Evolutionary conservation across 2,329 filamentous ascomycete species (phyloP), one percentile per base, ranked within the genome.

Genomic region (Colletotrichum plurivorum): DNA sequence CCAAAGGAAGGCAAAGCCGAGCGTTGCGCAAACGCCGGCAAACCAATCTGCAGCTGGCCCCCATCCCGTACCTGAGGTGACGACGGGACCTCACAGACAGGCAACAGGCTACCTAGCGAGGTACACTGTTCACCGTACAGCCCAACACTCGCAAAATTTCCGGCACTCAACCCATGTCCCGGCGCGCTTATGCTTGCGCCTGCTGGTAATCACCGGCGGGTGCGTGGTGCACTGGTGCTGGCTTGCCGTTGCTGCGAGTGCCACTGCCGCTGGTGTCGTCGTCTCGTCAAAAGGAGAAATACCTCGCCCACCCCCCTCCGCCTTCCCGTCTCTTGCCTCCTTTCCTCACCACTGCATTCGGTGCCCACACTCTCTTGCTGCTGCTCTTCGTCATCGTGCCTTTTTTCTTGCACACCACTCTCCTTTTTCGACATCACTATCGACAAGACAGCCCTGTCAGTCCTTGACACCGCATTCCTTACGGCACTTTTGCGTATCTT

Each of bases 331-430:
- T 52, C 27, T 46, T 48, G 31, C 20, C 58, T 55, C 60, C 63
- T 54, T 54, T 69, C 45, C 41, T 68, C 31, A 49, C 36, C 57
- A 63, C 48, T 56, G 56, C 63, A 51, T 67, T 41, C 56, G 48
- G 63, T 69, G 63, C 63, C 67, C 67, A 70, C 67, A 59, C 31
- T 70, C 67, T 63, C 67, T 70, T 69, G 64, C 64, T 39, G 43
- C 46, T 70, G 67, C 53, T 70, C 53, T 66, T 70, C 41, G 63
- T 63, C 46, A 58, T 59, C 41, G 67, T 70, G 67, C 67, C 39
- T 49, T 63, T 43, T 56, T 58, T 43, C 52, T 58, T 63, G 67
- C 67, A 68, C 64, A 58, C 20, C 36, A 63, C 67, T 49, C 49
- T 70, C 64, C 27, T 67, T 70, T 54, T 69, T 54, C 27, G 31